A percentile compares a stretch with the other conserved stretches of the same genome.
These are phyloP conservation scores for Nicotiana noctiflora DNA, from an alignment of 257 asterid genomes.

Conservation along the genomic window DNA sequence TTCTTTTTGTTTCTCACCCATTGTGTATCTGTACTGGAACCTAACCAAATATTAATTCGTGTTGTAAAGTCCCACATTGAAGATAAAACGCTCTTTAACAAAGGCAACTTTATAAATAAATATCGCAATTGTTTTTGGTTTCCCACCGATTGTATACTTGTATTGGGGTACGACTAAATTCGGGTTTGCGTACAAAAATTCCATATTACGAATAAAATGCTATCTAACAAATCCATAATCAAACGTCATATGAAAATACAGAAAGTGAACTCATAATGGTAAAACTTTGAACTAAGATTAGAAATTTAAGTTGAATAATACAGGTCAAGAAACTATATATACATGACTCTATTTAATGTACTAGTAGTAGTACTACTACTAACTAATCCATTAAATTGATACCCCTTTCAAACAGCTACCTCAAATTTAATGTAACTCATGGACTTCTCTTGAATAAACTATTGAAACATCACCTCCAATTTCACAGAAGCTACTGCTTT, in stretches of 20 bases:
- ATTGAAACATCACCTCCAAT: slow-evolving; percentile 5
- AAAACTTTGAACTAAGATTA: neutral
- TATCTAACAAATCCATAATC: too few relatives aligned
- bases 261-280: neutral
- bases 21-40: too few relatives aligned
- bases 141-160: accelerated
- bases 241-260: neutral
- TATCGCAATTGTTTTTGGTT: neutral
- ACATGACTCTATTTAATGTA: slow-evolving; percentile 7
- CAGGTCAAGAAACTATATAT: neutral
- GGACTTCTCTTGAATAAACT: slow-evolving; percentile 53
- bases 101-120: too few relatives aligned
- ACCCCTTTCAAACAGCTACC: slow-evolving; percentile 19
- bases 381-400: slow-evolving; percentile 15
- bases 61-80: too few relatives aligned
- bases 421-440: slow-evolving; percentile 50
- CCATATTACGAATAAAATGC: too few relatives aligned
- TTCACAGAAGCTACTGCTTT: neutral
- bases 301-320: neutral
- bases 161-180: too few relatives aligned
- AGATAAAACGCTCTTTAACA: too few relatives aligned
- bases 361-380: neutral
- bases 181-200: too few relatives aligned
- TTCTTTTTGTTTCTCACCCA: too few relatives aligned
- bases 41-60: too few relatives aligned